Conservation (phyloP, 2,329 filamentous ascomycete genomes). For the Penicillium fuscoglaucum region DNA sequence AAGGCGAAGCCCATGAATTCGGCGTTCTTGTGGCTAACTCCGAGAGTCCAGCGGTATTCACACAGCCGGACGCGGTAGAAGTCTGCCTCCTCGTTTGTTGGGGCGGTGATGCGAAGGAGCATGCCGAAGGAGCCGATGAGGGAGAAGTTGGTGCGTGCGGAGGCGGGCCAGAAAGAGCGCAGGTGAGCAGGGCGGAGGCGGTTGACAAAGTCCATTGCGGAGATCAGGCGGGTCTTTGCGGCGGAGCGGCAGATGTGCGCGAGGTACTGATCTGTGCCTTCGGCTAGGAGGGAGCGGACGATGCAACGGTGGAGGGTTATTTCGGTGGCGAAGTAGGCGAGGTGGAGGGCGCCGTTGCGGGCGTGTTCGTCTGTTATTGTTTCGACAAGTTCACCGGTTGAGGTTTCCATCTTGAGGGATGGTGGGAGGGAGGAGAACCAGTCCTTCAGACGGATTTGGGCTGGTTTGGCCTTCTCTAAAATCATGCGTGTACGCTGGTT, state of each 20-base stretch:
- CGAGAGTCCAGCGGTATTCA: slow-evolving; percentile 93
- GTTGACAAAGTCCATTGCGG: slow-evolving; percentile 96
- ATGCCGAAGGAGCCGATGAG: slow-evolving; percentile 93
- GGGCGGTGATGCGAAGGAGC: slow-evolving; percentile 83
- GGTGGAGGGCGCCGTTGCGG: slow-evolving; percentile 70
- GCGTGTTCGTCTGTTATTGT: slow-evolving; percentile 42
- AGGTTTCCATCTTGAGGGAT: slow-evolving; percentile 51
- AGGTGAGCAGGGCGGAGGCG: slow-evolving; percentile 82
- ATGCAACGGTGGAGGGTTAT: slow-evolving; percentile 91
- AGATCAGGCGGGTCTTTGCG: slow-evolving; percentile 90
- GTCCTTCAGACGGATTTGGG: slow-evolving; percentile 54
- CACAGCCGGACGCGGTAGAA: slow-evolving; percentile 84
- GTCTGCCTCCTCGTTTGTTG: slow-evolving; percentile 82
- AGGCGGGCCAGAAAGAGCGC: slow-evolving; percentile 75
- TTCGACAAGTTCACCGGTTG: slow-evolving; percentile 48
- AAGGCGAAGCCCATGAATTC: slow-evolving; percentile 63
- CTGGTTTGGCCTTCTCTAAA: slow-evolving; percentile 54
- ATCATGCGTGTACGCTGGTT: slow-evolving; percentile 51
- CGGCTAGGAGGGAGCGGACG: slow-evolving; percentile 70
- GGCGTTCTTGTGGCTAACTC: slow-evolving; percentile 75
- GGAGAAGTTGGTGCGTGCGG: slow-evolving; percentile 70
- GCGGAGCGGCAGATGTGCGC: slow-evolving; percentile 90
- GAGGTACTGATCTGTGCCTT: slow-evolving; percentile 70
- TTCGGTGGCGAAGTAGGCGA: slow-evolving; percentile 91
- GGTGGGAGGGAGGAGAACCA: slow-evolving; percentile 54